Conservation (phyloP, 495 filamentous ascomycete genomes). For the Aspergillus mulundensis region DNA sequence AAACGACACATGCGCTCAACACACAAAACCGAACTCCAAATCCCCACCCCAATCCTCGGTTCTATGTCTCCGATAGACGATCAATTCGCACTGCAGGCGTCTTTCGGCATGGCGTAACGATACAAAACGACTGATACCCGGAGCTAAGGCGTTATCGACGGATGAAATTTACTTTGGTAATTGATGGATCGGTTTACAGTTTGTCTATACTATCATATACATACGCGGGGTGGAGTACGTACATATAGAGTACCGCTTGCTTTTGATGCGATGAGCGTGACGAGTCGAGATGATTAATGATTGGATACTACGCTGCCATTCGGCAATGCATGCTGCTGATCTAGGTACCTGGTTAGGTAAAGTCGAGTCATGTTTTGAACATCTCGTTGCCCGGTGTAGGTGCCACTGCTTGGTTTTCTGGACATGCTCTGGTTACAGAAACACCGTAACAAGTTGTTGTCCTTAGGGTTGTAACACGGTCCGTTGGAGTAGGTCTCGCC, state of each 20-base stretch:
- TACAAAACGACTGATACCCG: neutral
- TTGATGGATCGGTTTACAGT: neutral
- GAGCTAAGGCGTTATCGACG: slow-evolving; percentile 3
- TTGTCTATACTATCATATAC: neutral
- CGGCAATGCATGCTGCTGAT: neutral
- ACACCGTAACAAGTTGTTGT: too few relatives aligned
- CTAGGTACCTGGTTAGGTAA: neutral
- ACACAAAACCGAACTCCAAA: slow-evolving; percentile 32
- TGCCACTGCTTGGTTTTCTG: too few relatives aligned
- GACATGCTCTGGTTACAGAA: too few relatives aligned
- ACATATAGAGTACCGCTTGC: neutral
- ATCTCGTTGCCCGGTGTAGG: too few relatives aligned
- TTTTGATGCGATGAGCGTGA: neutral
- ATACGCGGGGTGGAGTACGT: neutral
- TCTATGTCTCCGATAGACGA: neutral
- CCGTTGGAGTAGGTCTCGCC: too few relatives aligned
- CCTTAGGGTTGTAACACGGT: too few relatives aligned
- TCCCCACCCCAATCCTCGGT: slow-evolving; percentile 6
- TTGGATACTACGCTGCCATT: neutral
- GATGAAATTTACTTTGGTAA: neutral
- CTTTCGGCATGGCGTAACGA: slow-evolving; percentile 17
- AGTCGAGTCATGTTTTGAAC: too few relatives aligned
- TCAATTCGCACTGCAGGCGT: slow-evolving; percentile 19
- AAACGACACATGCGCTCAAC: slow-evolving; percentile 45
- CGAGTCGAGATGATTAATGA: neutral